Percentiles rank a stretch among this genome's conserved stretches.
These are phyloP conservation scores for Lipomyces lipofer DNA, from an alignment of 805 yeast species.

Conservation along the genomic window DNA sequence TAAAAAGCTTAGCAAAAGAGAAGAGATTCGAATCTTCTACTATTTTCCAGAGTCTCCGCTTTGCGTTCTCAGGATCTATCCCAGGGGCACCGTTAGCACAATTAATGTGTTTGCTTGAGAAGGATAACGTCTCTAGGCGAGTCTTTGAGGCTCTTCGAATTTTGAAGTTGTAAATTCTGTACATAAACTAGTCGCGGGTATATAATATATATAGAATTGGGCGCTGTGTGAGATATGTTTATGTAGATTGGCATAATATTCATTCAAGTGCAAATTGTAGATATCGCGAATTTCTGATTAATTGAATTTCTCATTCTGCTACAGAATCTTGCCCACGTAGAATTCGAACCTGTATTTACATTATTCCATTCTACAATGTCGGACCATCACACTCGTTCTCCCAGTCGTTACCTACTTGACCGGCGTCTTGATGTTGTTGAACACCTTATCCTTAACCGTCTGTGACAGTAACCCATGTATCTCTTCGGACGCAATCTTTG, in stretches of 20 bases:
- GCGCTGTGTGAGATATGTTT: no score
- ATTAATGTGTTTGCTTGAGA: slow-evolving; percentile 20
- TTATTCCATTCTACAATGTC: no score
- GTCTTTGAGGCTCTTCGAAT: slow-evolving; percentile 8
- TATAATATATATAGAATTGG: no score
- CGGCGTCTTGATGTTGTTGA: slow-evolving; percentile 22
- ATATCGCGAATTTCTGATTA: no score
- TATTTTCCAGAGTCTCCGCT: slow-evolving; percentile 25
- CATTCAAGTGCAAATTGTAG: no score
- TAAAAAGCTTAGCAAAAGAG: not conserved
- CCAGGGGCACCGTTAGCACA: slow-evolving; percentile 30
- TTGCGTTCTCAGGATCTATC: slow-evolving; percentile 23
- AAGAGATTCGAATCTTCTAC: slow-evolving; percentile 2
- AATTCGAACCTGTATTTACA: not conserved
- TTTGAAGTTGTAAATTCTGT: slow-evolving; percentile 7
- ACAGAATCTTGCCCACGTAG: not conserved
- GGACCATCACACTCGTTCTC: no score
- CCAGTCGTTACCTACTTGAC: not conserved
- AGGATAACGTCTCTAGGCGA: slow-evolving; percentile 13
- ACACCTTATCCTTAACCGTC: slow-evolving; percentile 32
- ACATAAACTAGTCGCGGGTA: no score
- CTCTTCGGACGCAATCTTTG: slow-evolving; percentile 33
- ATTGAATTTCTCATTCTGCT: not conserved
- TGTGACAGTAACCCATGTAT: slow-evolving; percentile 35
- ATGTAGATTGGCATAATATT: no score